phyloP scores from a whole-genome alignment of 257 asterid species.

The Capsicum baccatum region DNA sequence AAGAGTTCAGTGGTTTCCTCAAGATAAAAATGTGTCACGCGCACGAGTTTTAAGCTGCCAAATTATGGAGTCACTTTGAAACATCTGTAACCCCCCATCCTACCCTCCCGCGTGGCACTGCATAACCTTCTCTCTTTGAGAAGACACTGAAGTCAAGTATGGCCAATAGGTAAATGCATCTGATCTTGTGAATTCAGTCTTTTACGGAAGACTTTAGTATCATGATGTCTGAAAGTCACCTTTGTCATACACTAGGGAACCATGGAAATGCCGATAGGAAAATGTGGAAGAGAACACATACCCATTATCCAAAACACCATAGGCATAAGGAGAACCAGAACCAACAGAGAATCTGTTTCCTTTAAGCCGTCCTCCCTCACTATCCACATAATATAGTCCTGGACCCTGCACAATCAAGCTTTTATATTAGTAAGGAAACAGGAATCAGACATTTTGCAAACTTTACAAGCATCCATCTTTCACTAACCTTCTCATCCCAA shows the following conservation, averaged over 20 bases:
- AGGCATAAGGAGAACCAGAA: constrained; percentile 98
- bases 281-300: constrained; percentile 39
- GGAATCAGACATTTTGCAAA: constrained; percentile 11
- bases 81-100: background rate
- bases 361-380: constrained; percentile 97
- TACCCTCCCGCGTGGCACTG: background rate
- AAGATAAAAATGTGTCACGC: background rate
- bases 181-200: background rate
- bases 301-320: constrained; percentile 95
- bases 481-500: constrained; percentile 95
- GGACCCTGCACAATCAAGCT: constrained; percentile 70
- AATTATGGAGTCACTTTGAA: background rate
- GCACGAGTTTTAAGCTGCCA: background rate
- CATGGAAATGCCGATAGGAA: constrained; percentile 18
- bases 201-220: background rate
- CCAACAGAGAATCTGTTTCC: constrained; percentile 97
- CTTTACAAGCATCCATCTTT: constrained; percentile 18
- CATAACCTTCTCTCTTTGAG: background rate
- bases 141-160: constrained; percentile 1
- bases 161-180: constrained; percentile 12
- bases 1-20: constrained; percentile 22
- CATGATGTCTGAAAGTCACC: background rate
- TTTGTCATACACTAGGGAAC: background rate
- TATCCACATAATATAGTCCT: constrained; percentile 90
- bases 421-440: background rate